These are phyloP conservation scores for Pseudogymnoascus sp. DNA, from an alignment of 2,329 filamentous ascomycete genomes.

Conservation along the genomic window DNA sequence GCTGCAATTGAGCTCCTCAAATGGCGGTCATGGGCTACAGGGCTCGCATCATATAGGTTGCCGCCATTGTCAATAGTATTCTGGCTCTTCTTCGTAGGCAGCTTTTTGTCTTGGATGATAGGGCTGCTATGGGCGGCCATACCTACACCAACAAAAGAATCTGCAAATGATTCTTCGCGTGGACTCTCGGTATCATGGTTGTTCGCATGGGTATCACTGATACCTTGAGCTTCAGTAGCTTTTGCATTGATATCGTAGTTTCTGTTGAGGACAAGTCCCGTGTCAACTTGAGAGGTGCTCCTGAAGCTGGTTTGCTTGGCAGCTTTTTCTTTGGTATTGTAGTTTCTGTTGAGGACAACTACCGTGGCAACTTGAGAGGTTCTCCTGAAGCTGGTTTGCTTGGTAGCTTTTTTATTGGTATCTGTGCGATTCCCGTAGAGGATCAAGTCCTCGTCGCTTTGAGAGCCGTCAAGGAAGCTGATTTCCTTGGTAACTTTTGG, in stretches of 20 bases:
- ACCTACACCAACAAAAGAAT: background rate
- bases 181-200: background rate
- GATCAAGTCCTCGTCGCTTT: background rate
- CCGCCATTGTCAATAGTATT: background rate
- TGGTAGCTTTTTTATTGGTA: background rate
- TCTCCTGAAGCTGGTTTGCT: too few species aligned
- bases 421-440: background rate
- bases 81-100: background rate
- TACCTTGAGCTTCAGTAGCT: background rate
- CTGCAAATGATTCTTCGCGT: background rate
- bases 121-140: background rate
- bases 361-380: too few species aligned
- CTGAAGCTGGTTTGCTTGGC: too few species aligned
- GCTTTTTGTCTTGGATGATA: too few species aligned
- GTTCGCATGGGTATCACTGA: background rate
- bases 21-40: background rate
- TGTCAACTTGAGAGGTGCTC: too few species aligned
- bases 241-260: background rate
- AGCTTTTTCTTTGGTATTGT: background rate
- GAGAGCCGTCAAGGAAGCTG: background rate
- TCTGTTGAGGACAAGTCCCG: too few species aligned
- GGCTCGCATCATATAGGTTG: background rate
- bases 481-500: background rate
- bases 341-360: too few species aligned
- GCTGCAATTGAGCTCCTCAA: background rate